Percentiles rank a stretch among this genome's conserved stretches.
Evolutionary conservation across 2,329 filamentous ascomycete genomes (phyloP).

Genomic region (Xylariales sp.): DNA sequence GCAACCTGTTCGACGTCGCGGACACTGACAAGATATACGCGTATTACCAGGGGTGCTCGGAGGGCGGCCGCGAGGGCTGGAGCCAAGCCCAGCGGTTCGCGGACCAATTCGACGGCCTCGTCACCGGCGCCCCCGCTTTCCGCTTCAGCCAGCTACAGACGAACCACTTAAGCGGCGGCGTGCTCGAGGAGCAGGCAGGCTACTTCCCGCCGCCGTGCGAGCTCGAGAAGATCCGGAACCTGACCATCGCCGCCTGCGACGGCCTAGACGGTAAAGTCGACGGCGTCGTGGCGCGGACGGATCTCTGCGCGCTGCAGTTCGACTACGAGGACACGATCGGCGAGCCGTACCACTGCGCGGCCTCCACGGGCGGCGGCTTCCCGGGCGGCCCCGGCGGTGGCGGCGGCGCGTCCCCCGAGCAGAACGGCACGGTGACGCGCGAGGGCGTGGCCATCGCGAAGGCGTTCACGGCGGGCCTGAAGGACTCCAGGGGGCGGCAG

Average conservation of each 20-base stretch:
- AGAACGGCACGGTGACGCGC: conserved; percentile 48
- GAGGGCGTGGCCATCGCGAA: conserved; percentile 49
- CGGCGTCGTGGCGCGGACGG: conserved; percentile 59
- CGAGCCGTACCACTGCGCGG: conserved; percentile 55
- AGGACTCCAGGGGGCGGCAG: conserved; percentile 51
- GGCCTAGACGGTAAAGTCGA: conserved; percentile 65
- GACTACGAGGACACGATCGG: conserved; percentile 60
- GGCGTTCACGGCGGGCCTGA: conserved; percentile 52
- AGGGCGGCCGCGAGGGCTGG: conserved; percentile 62
- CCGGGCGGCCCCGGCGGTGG: conserved; percentile 42
- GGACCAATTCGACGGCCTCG: conserved; percentile 60
- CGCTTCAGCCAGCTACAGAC: conserved; percentile 59
- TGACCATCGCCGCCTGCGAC: conserved; percentile 66
- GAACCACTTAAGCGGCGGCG: conserved; percentile 54
- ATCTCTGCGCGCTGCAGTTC: conserved; percentile 53
- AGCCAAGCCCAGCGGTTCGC: conserved; percentile 62
- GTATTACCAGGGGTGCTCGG: conserved; percentile 67
- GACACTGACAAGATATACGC: conserved; percentile 52
- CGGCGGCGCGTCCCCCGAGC: conserved; percentile 40
- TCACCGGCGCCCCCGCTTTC: conserved; percentile 60
- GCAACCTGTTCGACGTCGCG: conserved; percentile 54
- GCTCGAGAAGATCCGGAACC: conserved; percentile 61
- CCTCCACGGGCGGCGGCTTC: conserved; percentile 47
- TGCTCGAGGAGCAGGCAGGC: conserved; percentile 53
- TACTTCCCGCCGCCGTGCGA: conserved; percentile 59